Percentiles rank a stretch among this genome's conserved stretches.
Conservation (phyloP, 169 alveolate species). For the Plasmodium chabaudi region DNA sequence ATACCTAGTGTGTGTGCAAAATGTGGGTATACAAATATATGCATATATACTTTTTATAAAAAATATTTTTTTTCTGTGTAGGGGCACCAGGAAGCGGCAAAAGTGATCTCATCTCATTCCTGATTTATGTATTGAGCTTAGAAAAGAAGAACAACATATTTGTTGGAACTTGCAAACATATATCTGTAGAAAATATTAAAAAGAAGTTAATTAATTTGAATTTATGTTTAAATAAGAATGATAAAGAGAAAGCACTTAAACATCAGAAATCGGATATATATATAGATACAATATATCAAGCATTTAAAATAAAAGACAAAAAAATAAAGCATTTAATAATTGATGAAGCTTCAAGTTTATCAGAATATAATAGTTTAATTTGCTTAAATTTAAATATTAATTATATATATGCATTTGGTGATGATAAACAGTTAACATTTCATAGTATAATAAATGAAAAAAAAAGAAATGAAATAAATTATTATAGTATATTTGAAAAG, state of each 20-base stretch:
- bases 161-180: slow-evolving; percentile 62
- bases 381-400: slow-evolving; percentile 41
- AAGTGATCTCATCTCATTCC: slow-evolving; percentile 49
- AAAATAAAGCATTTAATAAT: slow-evolving; percentile 65
- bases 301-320: slow-evolving; percentile 64
- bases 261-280: slow-evolving; percentile 58
- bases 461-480: slow-evolving; percentile 59
- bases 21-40: too few species aligned
- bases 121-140: slow-evolving; percentile 30
- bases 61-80: too few species aligned
- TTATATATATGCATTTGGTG: slow-evolving; percentile 69
- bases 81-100: slow-evolving; percentile 76
- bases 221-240: slow-evolving; percentile 43
- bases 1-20: too few species aligned
- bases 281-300: slow-evolving; percentile 73
- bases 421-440: slow-evolving; percentile 60
- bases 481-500: slow-evolving; percentile 61
- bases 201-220: slow-evolving; percentile 29
- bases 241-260: not conserved
- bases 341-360: slow-evolving; percentile 71
- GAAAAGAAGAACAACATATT: slow-evolving; percentile 51
- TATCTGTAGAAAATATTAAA: slow-evolving; percentile 54
- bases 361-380: slow-evolving; percentile 61
- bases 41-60: too few species aligned
- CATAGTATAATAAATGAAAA: slow-evolving; percentile 55